Evolutionary conservation across 768 basidiomycete genomes (phyloP), one percentile per base, ranked within the genome.

Genomic region (Podaxis rugospora): DNA sequence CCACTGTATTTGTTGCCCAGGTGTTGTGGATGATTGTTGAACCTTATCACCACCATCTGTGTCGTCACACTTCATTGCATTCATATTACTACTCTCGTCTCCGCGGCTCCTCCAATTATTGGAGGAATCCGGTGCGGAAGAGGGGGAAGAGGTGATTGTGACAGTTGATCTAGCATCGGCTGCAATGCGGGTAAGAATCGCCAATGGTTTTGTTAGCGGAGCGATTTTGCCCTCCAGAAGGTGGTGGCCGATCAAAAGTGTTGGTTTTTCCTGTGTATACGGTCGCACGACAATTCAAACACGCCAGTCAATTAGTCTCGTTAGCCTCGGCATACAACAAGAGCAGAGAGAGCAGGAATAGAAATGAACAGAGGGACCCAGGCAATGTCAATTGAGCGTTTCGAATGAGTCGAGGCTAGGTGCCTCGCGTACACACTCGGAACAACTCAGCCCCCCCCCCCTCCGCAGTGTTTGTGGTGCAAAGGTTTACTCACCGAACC

Each of bases 211-310:
- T 1, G 88, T 75, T 5, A 98, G 79, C 49, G 74, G 78, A 36
- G 84, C 80, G 62, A 96, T 78, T 69, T 90, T 92, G 56, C 95
- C 95, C 68, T 98, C 95, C 4, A 98, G 84, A 32, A 95, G 78
- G 67, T 97, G 93, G 72, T 95, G 88, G 11, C 95, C 95, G 62
- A 98, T 90, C 57, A 80, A 72, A 5, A 98, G 79, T 2, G 86
- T 93, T 3, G 92, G 86, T 65, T 88, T 91, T 63, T 83, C 87
- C 92, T 93, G 64, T 58, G 39, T 9, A 42, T 25, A 36, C 1
- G 28, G 54, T 28, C 16, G 35, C 21, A 13, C 13, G 40, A 36
- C 35, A 39, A 39, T 36, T 16, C 23, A 37, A 25, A 50, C 9
- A 18, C 42, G 18, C 42, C 42, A 49, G 47, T 58, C 50, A 7